Evolutionary conservation across 2,329 filamentous ascomycete genomes (phyloP), one percentile per base, ranked within the genome.

Genomic region (Diaporthe velutina): DNA sequence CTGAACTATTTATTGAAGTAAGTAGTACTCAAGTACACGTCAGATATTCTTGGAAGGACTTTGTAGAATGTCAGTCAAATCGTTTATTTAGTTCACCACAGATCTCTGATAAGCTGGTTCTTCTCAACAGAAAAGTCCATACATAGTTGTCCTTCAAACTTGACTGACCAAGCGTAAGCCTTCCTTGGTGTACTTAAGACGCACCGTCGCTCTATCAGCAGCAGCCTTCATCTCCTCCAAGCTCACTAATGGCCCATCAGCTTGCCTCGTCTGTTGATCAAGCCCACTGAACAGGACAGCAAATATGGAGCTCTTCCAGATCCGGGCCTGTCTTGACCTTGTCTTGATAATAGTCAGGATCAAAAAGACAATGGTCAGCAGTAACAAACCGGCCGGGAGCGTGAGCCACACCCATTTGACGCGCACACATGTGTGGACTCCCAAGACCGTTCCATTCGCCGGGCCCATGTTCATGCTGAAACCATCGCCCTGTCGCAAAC

Each of bases 251-350:
- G 58, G 35, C 22, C 58, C 58, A 9, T 7, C 38, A 61, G 35
- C 15, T 7, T 28, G n/a, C 10, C 58, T 42, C 6, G 17, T 19
- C 13, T 42, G n/a, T 1, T 28, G 22, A 8, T 70, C 67, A 9
- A 70, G 9, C 1, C 67, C 67, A 40, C 40, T 40, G 4, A 55
- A 70, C 5, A 70, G 25, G 2, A 70, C 25, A 2, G 67, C 67
- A 12, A 70, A 22, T 38, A 30, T n/a, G 10, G 67, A 70, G 50
- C 54, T 42, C 17, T 70, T 70, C 67, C 67, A 70, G 10, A 55
- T 52, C 9, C 6, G 50, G 10, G 38, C 67, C 25, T 2, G 15
- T 13, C 4, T 15, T 13, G n/a, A 40, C 9, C 35, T 30, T 10
- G 54, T 55, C 52, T 13, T 25, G n/a, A 25, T 0, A 1, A 45